Evolutionary conservation across 768 basidiomycete genomes (phyloP).

Genomic region (Floccularia luteovirens): DNA sequence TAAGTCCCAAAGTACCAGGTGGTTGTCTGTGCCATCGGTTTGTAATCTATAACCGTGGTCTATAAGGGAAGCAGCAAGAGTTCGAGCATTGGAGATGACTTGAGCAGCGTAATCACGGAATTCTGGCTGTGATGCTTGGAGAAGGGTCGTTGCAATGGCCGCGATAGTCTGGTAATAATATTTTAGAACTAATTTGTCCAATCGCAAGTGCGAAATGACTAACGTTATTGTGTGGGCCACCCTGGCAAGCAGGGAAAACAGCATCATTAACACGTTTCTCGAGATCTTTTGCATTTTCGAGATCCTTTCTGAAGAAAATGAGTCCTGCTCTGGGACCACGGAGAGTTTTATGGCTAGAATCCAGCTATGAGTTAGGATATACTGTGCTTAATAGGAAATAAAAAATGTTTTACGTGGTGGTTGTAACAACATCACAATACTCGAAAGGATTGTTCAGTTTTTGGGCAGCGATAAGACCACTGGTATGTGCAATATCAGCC

Average conservation of each 20-base stretch:
- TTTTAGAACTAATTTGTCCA: neutral
- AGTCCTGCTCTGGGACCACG: constrained; percentile 97
- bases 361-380: constrained; percentile 4
- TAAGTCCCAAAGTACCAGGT: constrained; percentile 96
- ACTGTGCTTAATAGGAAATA: neutral
- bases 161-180: constrained; percentile 69
- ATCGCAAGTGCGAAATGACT: constrained; percentile 13
- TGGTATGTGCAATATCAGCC: constrained; percentile 97
- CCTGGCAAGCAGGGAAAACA: constrained; percentile 99
- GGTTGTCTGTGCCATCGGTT: constrained; percentile 95
- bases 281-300: constrained; percentile 71
- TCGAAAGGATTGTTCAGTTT: constrained; percentile 91
- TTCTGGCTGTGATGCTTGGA: constrained; percentile 83
- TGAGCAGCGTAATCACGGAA: constrained; percentile 93
- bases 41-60: constrained; percentile 91
- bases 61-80: constrained; percentile 66
- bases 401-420: constrained; percentile 63
- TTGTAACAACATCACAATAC: constrained; percentile 95
- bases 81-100: constrained; percentile 82
- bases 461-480: constrained; percentile 88
- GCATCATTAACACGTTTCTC: constrained; percentile 98
- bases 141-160: constrained; percentile 86
- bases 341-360: constrained; percentile 87
- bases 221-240: constrained; percentile 98
- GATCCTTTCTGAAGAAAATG: constrained; percentile 97